Conservation (phyloP, 2,329 filamentous ascomycete genomes). For the Trichoderma simmonsii region DNA sequence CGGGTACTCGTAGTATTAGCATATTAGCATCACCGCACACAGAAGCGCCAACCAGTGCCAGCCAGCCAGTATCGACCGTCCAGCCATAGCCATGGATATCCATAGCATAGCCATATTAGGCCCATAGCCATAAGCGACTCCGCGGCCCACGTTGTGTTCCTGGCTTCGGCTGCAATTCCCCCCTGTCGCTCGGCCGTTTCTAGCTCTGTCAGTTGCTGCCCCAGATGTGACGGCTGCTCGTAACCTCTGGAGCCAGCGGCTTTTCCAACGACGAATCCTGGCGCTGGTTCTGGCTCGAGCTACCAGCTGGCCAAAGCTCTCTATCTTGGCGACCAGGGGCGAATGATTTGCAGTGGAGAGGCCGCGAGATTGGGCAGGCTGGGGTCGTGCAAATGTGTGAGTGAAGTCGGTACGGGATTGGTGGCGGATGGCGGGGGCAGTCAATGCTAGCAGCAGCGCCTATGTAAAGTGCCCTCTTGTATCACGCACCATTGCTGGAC, state of each 20-base stretch:
- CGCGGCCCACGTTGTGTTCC: constrained; percentile 17
- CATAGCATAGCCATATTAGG: neutral
- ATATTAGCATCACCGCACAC: constrained; percentile 8
- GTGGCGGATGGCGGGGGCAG: neutral
- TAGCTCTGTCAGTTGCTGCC: neutral
- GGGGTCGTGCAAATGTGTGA: neutral
- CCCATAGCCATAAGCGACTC: neutral
- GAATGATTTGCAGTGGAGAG: constrained; percentile 16
- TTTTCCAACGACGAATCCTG: neutral
- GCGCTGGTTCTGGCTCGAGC: neutral
- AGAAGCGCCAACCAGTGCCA: neutral
- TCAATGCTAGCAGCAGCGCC: neutral
- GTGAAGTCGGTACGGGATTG: neutral
- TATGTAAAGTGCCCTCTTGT: neutral
- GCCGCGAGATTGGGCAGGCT: constrained; percentile 14
- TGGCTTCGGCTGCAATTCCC: constrained; percentile 10
- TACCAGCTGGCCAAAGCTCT: constrained; percentile 3
- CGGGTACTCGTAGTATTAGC: neutral
- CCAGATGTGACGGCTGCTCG: constrained; percentile 3
- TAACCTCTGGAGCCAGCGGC: neutral
- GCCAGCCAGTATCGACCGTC: neutral
- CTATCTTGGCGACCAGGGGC: neutral
- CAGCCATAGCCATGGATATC: neutral
- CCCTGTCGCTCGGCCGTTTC: neutral
- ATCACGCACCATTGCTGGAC: neutral